These are phyloP conservation scores for Corymbia calophylla DNA, from an alignment of 441 rosid species.

Conservation along the genomic window DNA sequence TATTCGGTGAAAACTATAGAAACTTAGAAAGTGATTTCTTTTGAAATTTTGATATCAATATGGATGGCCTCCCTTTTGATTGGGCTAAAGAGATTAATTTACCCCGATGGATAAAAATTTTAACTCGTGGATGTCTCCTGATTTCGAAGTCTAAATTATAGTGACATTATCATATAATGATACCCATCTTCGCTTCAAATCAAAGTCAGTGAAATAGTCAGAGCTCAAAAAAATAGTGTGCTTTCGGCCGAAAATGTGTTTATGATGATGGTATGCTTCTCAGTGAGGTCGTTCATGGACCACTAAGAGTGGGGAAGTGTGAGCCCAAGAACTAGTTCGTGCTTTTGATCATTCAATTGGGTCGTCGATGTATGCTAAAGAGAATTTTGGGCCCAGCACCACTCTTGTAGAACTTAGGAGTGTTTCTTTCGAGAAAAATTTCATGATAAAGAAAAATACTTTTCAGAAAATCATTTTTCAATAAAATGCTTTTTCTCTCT, in stretches of 20 bases:
- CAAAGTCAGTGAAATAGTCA: not conserved
- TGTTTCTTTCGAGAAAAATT: rapidly evolving
- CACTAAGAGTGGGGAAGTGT: not conserved
- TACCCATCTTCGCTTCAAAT: not conserved
- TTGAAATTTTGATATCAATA: not conserved
- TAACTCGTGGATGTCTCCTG: not conserved
- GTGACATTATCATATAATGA: not conserved
- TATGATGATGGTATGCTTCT: not conserved
- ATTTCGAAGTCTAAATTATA: not conserved
- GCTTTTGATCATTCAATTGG: not conserved
- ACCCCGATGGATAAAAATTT: not conserved
- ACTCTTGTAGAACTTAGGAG: not conserved
- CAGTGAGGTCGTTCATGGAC: not conserved
- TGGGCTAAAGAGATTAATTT: not conserved
- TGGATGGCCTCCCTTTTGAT: not conserved
- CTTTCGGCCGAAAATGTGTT: not conserved
- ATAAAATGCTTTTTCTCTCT: not conserved
- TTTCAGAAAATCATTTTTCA: rapidly evolving
- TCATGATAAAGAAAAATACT: rapidly evolving
- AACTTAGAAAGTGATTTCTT: not conserved
- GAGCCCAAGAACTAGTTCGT: not conserved
- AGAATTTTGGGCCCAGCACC: not conserved
- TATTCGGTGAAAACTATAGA: not conserved
- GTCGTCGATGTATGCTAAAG: not conserved
- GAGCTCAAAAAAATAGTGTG: not conserved